Base-by-base conservation (phyloP, 345 rosid species). In the Noccaea caerulescens region DNA sequence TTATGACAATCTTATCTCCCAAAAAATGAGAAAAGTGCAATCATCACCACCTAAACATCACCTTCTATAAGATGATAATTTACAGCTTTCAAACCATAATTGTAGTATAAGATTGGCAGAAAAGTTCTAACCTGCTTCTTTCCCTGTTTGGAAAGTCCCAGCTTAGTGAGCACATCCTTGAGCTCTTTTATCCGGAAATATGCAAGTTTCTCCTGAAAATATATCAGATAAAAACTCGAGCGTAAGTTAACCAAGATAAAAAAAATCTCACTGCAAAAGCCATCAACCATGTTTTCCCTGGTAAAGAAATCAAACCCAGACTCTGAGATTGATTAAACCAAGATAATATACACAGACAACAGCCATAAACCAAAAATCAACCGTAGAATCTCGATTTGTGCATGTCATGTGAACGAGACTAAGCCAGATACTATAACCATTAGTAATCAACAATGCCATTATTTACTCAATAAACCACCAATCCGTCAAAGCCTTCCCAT, bases 61-160 rank as follows among this genome's bases (percentile, higher is more conserved):
- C 18, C 34, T 6, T 64, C 12, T 36, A 34, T 16, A 20, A 44
- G 63, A 33, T 12, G 14, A 33, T 44, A 16, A 20, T 33, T 18
- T 32, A 56, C 55, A 58, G 33, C 36, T 7, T 39, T 6, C 33
- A 11, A 56, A 62, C 47, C 42, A 32, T n/a, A 63, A 23, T 3
- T 18, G 18, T 10, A 51, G 14, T 39, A 34, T 11, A 71, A 52
- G 55, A 50, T 8, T 43, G 16, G 23, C 37, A 60, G 25, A 3
- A 51, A 30, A 33, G 66, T 32, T 80, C 2, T 27, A 57, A 89
- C 99, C 96, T 94, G 99, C 75, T 91, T 94, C 82, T 86, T 91
- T 66, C 99, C 99, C 76, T 94, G 99, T 81, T 91, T 94, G 25
- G 99, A 86, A 63, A 94, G 93, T 54, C 96, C 93, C 62, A 89